Evolutionary conservation across 495 filamentous ascomycete genomes (phyloP).

Genomic region (Zalerion maritima): DNA sequence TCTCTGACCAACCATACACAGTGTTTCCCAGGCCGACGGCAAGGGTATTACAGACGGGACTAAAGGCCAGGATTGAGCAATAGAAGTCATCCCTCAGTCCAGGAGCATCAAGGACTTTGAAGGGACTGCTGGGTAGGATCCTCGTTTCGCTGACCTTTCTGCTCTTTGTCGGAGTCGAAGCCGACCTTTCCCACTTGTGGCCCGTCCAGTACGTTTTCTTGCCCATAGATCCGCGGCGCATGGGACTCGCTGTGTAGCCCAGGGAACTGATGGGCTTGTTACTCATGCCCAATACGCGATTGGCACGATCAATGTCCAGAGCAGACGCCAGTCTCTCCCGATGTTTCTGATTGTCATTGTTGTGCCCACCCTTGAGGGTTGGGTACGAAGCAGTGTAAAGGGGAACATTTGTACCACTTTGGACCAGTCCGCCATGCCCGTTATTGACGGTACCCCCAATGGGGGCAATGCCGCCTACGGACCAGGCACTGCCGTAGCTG

Average conservation of each 20-base stretch:
- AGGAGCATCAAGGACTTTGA: slow-evolving; percentile 83
- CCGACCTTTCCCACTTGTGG: slow-evolving; percentile 34
- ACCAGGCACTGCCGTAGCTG: slow-evolving; percentile 66
- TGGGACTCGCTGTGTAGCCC: slow-evolving; percentile 8
- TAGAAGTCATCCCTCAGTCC: slow-evolving; percentile 88
- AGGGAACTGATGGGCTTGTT: slow-evolving; percentile 17
- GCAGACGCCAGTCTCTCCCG: slow-evolving; percentile 64
- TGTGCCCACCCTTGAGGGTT: slow-evolving; percentile 21
- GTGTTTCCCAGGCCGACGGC: slow-evolving; percentile 69
- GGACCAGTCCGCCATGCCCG: slow-evolving; percentile 46
- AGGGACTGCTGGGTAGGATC: slow-evolving; percentile 53
- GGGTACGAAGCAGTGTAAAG: slow-evolving; percentile 59
- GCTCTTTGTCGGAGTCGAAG: slow-evolving; percentile 4
- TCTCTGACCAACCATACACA: slow-evolving; percentile 85
- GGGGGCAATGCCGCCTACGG: slow-evolving; percentile 53
- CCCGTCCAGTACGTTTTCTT: slow-evolving; percentile 38
- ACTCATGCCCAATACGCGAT: slow-evolving; percentile 38
- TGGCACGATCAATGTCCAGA: slow-evolving; percentile 60
- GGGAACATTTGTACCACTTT: slow-evolving; percentile 60
- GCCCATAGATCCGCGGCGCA: slow-evolving; percentile 4
- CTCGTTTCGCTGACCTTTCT: slow-evolving; percentile 13
- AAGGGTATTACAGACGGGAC: slow-evolving; percentile 50
- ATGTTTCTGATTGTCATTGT: slow-evolving; percentile 40
- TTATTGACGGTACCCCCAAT: slow-evolving; percentile 39
- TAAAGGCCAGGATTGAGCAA: slow-evolving; percentile 83